Base-by-base conservation (phyloP, 208 protist genomes). In the Borovskyia barvae region DNA sequence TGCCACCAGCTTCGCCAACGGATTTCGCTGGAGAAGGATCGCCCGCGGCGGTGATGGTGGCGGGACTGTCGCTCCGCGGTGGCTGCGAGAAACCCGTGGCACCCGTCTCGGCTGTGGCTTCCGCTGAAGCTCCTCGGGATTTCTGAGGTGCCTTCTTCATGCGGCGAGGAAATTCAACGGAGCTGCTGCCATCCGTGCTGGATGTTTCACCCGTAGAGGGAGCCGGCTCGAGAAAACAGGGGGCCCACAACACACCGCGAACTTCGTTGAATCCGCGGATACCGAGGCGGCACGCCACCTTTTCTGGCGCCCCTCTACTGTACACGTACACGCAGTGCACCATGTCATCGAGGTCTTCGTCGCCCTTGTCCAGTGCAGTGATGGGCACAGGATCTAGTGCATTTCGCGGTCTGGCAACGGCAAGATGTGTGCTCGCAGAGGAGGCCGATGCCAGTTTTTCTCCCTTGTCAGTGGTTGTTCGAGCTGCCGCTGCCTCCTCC, bases 291-390 rank as follows among this genome's bases (percentile, higher is more conserved):
- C 67, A 79, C 1, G 76, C 81, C 3, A 85, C 60, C 41, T 84
- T 82, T 7, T 90, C 82, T 11, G 66, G 56, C 9, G 83, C 72
- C 15, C 69, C 76, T 32, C 89, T 80, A 12, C 51, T 74, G 76
- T 91, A 95, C 28, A 95, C 28, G 52, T 92, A 83, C 11, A 92
- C 69, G 54, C 89, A 91, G 57, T 95, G 81, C 12, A 85, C 22
- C 83, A 88, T 85, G 52, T 87, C 82, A 6, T 67, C 62, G 20
- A 28, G 29, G 8, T 56, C 62, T 5, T 81, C 71, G 14, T 72
- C 68, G 46, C 39, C 61, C 12, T 36, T n/a, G 8, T 47, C 30
- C 4, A 33, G 4, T 14, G 22, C 22, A 33, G 41, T 42, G 19
- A 36, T 12, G 12, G 33, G 39, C 33, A 22, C n/a, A 7, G 2